Evolutionary conservation across 140 eudicot species (phyloP).

Genomic region (Stevia rebaudiana): DNA sequence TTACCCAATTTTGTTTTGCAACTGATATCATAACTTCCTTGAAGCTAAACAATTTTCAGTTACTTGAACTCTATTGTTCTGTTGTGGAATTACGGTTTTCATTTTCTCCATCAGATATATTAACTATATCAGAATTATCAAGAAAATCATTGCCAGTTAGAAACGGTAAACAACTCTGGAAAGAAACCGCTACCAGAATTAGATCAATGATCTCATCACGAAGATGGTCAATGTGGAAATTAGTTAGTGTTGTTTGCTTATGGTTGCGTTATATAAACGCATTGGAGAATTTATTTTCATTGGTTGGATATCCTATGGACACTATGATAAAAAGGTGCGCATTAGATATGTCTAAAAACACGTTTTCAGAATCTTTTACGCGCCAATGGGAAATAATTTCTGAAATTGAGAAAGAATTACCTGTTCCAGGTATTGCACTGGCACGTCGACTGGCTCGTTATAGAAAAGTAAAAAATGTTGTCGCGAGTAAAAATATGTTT

Average conservation of each 20-base stretch:
- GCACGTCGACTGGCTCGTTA: conserved; percentile 59
- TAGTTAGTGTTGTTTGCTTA: conserved; percentile 37
- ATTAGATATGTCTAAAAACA: conserved; percentile 32
- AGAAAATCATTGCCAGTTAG: conserved; percentile 36
- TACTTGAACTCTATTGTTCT: conserved; percentile 35
- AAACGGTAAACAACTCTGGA: conserved; percentile 79
- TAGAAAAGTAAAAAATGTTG: conserved; percentile 34
- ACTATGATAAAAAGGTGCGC: conserved; percentile 34
- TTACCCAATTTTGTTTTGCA: conserved; percentile 35
- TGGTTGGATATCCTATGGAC: conserved; percentile 60
- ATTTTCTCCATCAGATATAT: conserved; percentile 55
- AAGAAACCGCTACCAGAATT: conserved; percentile 53
- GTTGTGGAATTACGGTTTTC: conserved; percentile 48
- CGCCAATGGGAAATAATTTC: conserved; percentile 51
- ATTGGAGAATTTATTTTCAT: conserved; percentile 45
- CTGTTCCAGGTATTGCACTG: conserved; percentile 55
- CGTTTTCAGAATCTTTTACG: conserved; percentile 39
- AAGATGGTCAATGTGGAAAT: conserved; percentile 43
- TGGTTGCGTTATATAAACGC: conserved; percentile 62
- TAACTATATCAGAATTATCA: conserved; percentile 35
- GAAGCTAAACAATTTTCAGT: conserved; percentile 47
- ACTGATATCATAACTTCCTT: conserved; percentile 37
- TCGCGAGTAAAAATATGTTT: conserved; percentile 17
- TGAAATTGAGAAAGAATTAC: conserved; percentile 58
- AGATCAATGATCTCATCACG: conserved; percentile 41